phyloP scores from a whole-genome alignment of 2,329 filamentous ascomycete genomes.

The Calycina marina region DNA sequence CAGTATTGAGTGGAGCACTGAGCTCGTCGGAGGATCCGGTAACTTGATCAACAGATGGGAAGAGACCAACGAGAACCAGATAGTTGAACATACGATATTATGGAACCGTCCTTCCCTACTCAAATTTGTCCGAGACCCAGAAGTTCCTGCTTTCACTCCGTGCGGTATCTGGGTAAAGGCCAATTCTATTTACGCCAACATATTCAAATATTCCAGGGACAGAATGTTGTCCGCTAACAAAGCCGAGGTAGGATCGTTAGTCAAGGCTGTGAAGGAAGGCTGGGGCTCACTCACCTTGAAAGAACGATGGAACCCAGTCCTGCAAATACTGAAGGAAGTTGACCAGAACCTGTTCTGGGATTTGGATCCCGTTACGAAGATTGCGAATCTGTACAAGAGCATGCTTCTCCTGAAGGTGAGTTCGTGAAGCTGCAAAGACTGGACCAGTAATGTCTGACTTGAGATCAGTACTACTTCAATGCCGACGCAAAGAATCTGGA shows the following conservation, averaged over 20 bases:
- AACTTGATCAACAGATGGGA: background rate
- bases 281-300: slow-evolving; percentile 6
- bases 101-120: slow-evolving; percentile 3
- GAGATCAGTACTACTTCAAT: slow-evolving; percentile 9
- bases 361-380: slow-evolving; percentile 9
- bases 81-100: slow-evolving; percentile 1
- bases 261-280: slow-evolving; percentile 7
- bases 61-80: background rate
- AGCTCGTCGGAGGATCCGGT: background rate
- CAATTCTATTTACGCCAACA: slow-evolving; percentile 9
- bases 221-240: slow-evolving; percentile 1
- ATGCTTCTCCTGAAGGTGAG: slow-evolving; percentile 9
- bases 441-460: background rate
- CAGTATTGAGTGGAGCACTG: background rate
- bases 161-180: slow-evolving; percentile 7
- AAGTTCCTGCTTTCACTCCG: slow-evolving; percentile 1
- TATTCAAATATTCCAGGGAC: slow-evolving; percentile 4
- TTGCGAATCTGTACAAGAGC: slow-evolving; percentile 11
- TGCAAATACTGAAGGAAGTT: slow-evolving; percentile 9
- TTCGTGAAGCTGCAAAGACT: background rate
- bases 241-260: slow-evolving; percentile 3
- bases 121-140: slow-evolving; percentile 1
- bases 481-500: slow-evolving; percentile 6
- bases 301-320: slow-evolving; percentile 8
- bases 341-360: slow-evolving; percentile 9